These are phyloP conservation scores for Aspergillus brunneoviolaceus DNA, from an alignment of 2,329 filamentous ascomycete species.

Conservation along the genomic window DNA sequence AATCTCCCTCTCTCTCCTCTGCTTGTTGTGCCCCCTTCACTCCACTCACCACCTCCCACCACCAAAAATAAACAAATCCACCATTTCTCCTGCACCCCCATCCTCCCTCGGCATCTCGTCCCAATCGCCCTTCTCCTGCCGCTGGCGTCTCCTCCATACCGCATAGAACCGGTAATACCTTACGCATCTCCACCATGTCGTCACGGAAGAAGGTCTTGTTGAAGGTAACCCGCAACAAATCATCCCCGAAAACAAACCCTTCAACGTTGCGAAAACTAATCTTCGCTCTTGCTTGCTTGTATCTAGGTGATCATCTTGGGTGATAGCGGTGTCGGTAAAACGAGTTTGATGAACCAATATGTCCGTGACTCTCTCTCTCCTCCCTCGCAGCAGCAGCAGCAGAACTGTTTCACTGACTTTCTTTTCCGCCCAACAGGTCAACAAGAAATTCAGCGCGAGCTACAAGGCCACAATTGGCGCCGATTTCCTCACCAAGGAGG, in stretches of 20 bases:
- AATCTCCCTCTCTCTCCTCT: background rate
- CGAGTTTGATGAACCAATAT: slow-evolving; percentile 99
- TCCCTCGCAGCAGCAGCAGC: background rate
- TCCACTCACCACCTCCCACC: background rate
- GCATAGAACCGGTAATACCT: background rate
- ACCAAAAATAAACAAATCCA: background rate
- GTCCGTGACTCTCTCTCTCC: slow-evolving; percentile 55
- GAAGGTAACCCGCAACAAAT: slow-evolving; percentile 60
- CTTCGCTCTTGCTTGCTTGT: slow-evolving; percentile 1
- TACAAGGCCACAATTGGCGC: slow-evolving; percentile 99
- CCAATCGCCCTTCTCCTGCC: background rate
- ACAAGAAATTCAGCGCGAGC: slow-evolving; percentile 99
- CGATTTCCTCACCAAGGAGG: slow-evolving; percentile 97
- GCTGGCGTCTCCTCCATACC: background rate
- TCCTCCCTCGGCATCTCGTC: background rate
- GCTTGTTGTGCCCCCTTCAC: background rate
- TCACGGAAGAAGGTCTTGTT: slow-evolving; percentile 87
- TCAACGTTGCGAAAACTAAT: slow-evolving; percentile 10
- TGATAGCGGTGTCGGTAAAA: slow-evolving; percentile 98
- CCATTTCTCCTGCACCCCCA: background rate
- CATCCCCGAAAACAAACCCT: background rate
- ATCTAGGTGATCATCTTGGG: slow-evolving; percentile 94
- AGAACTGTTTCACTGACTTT: slow-evolving; percentile 16
- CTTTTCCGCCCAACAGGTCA: slow-evolving; percentile 65
- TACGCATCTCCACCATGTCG: slow-evolving; percentile 56